Evolutionary conservation across 495 filamentous ascomycete genomes (phyloP).

Genomic region (Aspergillus nidulans): DNA sequence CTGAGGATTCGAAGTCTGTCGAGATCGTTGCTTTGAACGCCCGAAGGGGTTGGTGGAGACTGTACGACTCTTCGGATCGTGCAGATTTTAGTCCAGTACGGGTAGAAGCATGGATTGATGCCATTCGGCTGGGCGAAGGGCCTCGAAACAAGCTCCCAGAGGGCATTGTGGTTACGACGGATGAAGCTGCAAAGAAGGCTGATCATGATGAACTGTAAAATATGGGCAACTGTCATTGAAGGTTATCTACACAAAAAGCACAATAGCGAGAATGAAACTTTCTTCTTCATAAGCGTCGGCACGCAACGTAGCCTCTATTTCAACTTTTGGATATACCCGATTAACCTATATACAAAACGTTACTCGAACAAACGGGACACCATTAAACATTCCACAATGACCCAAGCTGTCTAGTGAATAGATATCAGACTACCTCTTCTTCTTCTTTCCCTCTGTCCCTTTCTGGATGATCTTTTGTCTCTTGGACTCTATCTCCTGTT

Average conservation of each 20-base stretch:
- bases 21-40: slow-evolving; percentile 81
- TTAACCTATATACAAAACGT: not conserved
- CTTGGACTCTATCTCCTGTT: slow-evolving; percentile 45
- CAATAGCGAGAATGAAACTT: slow-evolving; percentile 3
- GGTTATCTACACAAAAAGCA: not conserved
- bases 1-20: slow-evolving; percentile 33
- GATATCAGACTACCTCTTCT: slow-evolving; percentile 4
- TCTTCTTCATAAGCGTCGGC: not conserved
- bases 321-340: slow-evolving; percentile 4
- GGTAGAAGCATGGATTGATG: slow-evolving; percentile 84
- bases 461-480: slow-evolving; percentile 50
- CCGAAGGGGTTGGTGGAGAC: slow-evolving; percentile 79
- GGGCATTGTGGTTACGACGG: slow-evolving; percentile 50
- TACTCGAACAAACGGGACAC: slow-evolving; percentile 6
- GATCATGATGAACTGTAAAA: slow-evolving; percentile 36
- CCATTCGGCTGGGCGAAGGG: slow-evolving; percentile 79
- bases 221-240: slow-evolving; percentile 13
- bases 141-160: slow-evolving; percentile 77
- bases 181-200: slow-evolving; percentile 38
- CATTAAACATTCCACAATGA: slow-evolving; percentile 5
- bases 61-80: slow-evolving; percentile 51
- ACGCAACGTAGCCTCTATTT: slow-evolving; percentile 17
- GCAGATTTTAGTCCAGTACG: slow-evolving; percentile 51
- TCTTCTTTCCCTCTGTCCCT: slow-evolving; percentile 46
- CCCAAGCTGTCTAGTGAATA: not conserved